Evolutionary conservation across 2,329 filamentous ascomycete species (phyloP).

Genomic region (Chlorencoelia australis): DNA sequence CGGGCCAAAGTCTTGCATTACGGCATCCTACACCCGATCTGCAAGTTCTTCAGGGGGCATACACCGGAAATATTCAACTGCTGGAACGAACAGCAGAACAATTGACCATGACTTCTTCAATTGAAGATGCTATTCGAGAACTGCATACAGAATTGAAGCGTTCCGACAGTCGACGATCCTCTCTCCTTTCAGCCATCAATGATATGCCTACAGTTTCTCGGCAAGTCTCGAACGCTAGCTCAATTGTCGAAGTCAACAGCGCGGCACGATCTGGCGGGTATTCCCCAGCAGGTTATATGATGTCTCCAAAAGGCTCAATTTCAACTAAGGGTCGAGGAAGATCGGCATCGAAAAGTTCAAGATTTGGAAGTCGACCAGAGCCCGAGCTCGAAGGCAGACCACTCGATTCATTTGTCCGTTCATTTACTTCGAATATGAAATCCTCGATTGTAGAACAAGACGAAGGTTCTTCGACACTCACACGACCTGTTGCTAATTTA

Average conservation of each 20-base stretch:
- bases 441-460: conserved; percentile 22
- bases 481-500: conserved; percentile 16
- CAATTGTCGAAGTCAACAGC: conserved; percentile 61
- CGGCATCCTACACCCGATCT: conserved; percentile 53
- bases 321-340: conserved; percentile 35
- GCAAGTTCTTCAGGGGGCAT: conserved; percentile 50
- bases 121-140: conserved; percentile 67
- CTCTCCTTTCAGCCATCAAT: conserved; percentile 39
- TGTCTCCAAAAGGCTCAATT: conserved; percentile 55
- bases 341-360: conserved; percentile 45
- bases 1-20: conserved; percentile 26
- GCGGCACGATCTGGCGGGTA: conserved; percentile 60
- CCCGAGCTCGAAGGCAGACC: conserved; percentile 27
- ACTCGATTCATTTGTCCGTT: conserved; percentile 25
- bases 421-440: conserved; percentile 15
- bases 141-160: conserved; percentile 62
- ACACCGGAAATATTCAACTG: conserved; percentile 57
- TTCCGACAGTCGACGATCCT: conserved; percentile 56
- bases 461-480: conserved; percentile 18
- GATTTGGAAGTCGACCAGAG: conserved; percentile 24
- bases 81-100: conserved; percentile 68
- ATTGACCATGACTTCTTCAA: conserved; percentile 61
- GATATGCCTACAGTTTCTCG: conserved; percentile 24
- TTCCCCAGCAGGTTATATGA: conserved; percentile 56
- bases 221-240: conserved; percentile 40